Percentiles rank a stretch among this genome's conserved stretches.
Evolutionary conservation across 257 asterid genomes (phyloP).

Genomic region (Solanum piurae): DNA sequence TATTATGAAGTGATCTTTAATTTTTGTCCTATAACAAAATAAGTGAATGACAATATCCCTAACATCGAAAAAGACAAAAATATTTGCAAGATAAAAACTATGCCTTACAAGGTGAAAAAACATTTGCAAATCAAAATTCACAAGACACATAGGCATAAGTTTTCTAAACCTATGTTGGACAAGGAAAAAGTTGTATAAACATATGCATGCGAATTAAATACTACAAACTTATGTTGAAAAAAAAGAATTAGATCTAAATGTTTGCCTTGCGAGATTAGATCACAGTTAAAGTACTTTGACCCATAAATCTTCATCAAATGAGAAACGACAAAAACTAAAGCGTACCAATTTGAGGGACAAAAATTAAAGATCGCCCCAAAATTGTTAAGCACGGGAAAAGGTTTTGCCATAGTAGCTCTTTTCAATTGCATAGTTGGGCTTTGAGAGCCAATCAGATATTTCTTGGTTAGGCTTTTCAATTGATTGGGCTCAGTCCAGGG

Average conservation of each 20-base stretch:
- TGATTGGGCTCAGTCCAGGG: not conserved
- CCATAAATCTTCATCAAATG: not conserved
- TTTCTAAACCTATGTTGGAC: not conserved
- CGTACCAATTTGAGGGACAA: not conserved
- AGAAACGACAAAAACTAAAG: not conserved
- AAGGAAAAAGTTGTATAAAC: too few relatives aligned
- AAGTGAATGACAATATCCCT: not conserved
- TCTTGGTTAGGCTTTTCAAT: not conserved
- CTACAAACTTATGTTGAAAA: not conserved
- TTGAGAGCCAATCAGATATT: not conserved
- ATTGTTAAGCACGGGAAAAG: not conserved
- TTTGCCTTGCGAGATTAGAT: not conserved
- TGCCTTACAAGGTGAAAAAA: accelerated
- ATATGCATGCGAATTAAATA: not conserved
- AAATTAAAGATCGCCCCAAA: not conserved
- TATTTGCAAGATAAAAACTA: too few relatives aligned
- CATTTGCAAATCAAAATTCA: not conserved
- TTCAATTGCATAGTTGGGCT: not conserved
- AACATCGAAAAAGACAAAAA: too few relatives aligned
- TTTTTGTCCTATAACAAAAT: not conserved
- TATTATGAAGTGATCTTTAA: not conserved
- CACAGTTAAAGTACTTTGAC: not conserved
- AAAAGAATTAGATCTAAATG: not conserved
- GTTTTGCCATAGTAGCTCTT: not conserved
- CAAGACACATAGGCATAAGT: not conserved